phyloP scores from a whole-genome alignment of 257 asterid genomes.

The Gentiana straminea region DNA sequence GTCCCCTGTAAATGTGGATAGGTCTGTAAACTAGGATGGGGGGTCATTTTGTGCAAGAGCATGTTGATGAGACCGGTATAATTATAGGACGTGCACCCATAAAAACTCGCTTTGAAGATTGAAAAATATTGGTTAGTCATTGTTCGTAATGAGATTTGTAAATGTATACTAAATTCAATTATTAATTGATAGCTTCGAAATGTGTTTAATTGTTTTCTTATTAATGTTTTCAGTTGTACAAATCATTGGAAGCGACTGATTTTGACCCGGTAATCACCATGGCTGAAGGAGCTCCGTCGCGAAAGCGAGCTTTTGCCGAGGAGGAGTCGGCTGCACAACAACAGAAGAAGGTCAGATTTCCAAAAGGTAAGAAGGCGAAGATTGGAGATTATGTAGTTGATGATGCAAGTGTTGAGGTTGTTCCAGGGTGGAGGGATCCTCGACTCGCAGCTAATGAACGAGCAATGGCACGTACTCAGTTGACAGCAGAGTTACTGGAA shows the following conservation, averaged over 20 bases:
- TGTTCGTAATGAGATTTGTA: background rate
- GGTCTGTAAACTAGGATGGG: conserved; percentile 90
- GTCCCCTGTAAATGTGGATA: conserved; percentile 52
- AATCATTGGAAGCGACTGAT: too few species aligned
- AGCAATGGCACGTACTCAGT: conserved; percentile 34
- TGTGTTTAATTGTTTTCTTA: conserved; percentile 5
- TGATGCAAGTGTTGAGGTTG: conserved; percentile 16
- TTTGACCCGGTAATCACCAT: too few species aligned
- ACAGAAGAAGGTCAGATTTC: conserved; percentile 77
- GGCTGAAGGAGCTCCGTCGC: too few species aligned
- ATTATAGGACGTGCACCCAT: conserved; percentile 30
- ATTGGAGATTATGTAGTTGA: conserved; percentile 42
- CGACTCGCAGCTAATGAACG: conserved; percentile 65
- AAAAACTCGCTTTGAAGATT: background rate
- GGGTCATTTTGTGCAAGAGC: conserved; percentile 93
- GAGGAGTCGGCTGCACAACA: too few species aligned
- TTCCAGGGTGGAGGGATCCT: conserved; percentile 33
- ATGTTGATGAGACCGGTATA: conserved; percentile 74
- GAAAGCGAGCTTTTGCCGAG: too few species aligned
- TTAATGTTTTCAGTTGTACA: conserved; percentile 20
- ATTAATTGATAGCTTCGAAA: background rate
- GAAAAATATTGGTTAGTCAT: background rate
- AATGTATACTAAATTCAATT: background rate
- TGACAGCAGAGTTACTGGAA: conserved; percentile 37
- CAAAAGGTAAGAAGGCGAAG: conserved; percentile 86